Evolutionary conservation across 768 basidiomycete species (phyloP), one percentile per base, ranked within the genome.

Genomic region (Collybia sordida): DNA sequence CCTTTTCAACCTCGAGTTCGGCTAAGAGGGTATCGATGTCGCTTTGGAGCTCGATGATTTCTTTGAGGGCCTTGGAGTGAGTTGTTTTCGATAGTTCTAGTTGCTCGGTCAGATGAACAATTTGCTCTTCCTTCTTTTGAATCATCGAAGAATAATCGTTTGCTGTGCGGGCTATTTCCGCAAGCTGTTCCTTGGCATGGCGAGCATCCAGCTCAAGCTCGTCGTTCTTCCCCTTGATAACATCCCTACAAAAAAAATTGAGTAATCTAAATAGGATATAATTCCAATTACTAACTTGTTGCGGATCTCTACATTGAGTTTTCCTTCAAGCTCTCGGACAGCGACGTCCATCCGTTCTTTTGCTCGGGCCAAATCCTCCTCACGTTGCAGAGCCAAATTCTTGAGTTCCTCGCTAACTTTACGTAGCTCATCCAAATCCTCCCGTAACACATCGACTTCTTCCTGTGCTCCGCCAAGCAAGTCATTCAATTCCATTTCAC

Each of bases 81-180:
- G 89, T 84, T 14, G 66, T 61, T 51, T 82, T 81, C 45, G 80
- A 73, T 14, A 69, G 60, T 3, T 79, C 76, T 11, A 89, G 62
- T 38, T 90, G 81, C 6, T 74, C 61, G 0, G 72, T 62, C 18
- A 92, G 70, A 8, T 73, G 68, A 3, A 71, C 59, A n/a, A 89
- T 76, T 19, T 88, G 84, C 2, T 81, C 78, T 40, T 94, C 92
- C 65, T 88, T 91, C 67, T 78, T 80, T 71, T 86, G 79, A 59
- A 93, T 81, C 72, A 86, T 82, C 14, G 69, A 71, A 6, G 90
- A 85, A 55, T 87, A 88, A 17, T 93, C 91, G 2, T 80, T 82
- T 11, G 86, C 79, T 1, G 88, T 86, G 21, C 87, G 81, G n/a
- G 82, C 77, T 57, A 96, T 69, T 62, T 93, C 88, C 1, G 83